Conservation (phyloP, 1,139 yeast genomes). For the Geotrichum phurueaensis region DNA sequence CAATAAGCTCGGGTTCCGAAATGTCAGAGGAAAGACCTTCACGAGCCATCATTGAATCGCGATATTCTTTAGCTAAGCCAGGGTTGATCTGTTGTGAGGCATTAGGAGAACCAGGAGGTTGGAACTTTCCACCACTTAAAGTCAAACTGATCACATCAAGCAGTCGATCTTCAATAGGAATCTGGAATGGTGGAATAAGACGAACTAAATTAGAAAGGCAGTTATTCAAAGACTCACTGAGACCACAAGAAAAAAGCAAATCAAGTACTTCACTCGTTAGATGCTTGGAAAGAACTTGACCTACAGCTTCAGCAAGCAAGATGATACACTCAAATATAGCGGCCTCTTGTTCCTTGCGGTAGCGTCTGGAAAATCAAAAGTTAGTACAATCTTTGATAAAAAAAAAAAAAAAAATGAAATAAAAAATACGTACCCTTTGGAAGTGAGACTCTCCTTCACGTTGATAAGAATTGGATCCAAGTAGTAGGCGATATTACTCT, state of each 20-base stretch:
- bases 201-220: conserved; percentile 63
- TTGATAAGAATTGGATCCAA: conserved; percentile 80
- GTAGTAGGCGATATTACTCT: conserved; percentile 82
- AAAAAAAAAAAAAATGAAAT: not conserved
- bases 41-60: conserved; percentile 64
- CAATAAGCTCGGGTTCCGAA: conserved; percentile 48
- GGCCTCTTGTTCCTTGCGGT: conserved; percentile 70
- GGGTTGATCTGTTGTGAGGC: conserved; percentile 51
- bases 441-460: conserved; percentile 71
- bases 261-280: conserved; percentile 76
- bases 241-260: conserved; percentile 73
- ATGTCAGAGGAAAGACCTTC: conserved; percentile 44
- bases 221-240: conserved; percentile 72
- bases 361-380: conserved; percentile 35
- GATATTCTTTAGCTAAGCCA: conserved; percentile 64
- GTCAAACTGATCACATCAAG: conserved; percentile 69
- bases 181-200: conserved; percentile 75
- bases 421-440: conserved; percentile 45
- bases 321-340: conserved; percentile 88
- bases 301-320: conserved; percentile 80
- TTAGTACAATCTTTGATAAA: conserved; percentile 7
- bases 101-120: conserved; percentile 81
- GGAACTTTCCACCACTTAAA: conserved; percentile 75
- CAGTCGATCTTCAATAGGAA: conserved; percentile 63
- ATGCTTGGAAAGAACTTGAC: conserved; percentile 91